Percentiles rank a stretch among this genome's conserved stretches.
These are phyloP conservation scores for Cucurbitaria berberidis DNA, from an alignment of 2,329 filamentous ascomycete genomes.

Conservation along the genomic window DNA sequence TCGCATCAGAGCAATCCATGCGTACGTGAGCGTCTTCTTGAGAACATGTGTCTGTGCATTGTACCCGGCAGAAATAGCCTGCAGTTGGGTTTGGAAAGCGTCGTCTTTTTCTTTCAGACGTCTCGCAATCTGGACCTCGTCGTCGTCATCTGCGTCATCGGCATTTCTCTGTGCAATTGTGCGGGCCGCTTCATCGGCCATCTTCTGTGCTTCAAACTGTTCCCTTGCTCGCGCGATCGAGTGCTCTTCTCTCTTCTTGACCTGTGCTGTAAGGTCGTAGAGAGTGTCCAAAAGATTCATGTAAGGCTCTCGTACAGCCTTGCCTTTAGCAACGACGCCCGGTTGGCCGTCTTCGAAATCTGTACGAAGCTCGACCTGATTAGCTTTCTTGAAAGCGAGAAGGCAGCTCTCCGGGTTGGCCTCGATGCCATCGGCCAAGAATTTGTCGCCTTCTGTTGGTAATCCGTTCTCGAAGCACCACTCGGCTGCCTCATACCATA, in stretches of 20 bases:
- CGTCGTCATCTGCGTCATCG: constrained; percentile 61
- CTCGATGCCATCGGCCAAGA: constrained; percentile 79
- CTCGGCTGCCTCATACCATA: constrained; percentile 94
- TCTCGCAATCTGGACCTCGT: constrained; percentile 52
- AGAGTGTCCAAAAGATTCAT: constrained; percentile 82
- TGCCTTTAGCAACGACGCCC: constrained; percentile 67
- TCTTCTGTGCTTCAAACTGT: constrained; percentile 55
- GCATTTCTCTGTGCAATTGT: constrained; percentile 48
- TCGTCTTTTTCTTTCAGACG: constrained; percentile 56
- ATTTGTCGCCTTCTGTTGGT: constrained; percentile 73
- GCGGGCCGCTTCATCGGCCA: constrained; percentile 49
- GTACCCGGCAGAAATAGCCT: constrained; percentile 68
- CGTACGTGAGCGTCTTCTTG: constrained; percentile 84
- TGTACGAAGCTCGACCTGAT: constrained; percentile 81
- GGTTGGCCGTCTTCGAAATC: constrained; percentile 78
- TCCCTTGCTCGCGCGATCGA: constrained; percentile 62
- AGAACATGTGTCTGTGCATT: constrained; percentile 75
- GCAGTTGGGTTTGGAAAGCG: constrained; percentile 61
- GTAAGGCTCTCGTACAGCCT: constrained; percentile 81
- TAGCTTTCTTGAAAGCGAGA: constrained; percentile 85
- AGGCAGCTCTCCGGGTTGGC: constrained; percentile 95
- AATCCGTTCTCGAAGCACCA: constrained; percentile 86
- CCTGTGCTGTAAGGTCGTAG: constrained; percentile 82
- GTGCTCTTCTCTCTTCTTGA: constrained; percentile 69
- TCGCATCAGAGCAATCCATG: constrained; percentile 94